These are phyloP conservation scores for Cryptomeria japonica DNA, from an alignment of 75 land plant genomes.

Conservation along the genomic window DNA sequence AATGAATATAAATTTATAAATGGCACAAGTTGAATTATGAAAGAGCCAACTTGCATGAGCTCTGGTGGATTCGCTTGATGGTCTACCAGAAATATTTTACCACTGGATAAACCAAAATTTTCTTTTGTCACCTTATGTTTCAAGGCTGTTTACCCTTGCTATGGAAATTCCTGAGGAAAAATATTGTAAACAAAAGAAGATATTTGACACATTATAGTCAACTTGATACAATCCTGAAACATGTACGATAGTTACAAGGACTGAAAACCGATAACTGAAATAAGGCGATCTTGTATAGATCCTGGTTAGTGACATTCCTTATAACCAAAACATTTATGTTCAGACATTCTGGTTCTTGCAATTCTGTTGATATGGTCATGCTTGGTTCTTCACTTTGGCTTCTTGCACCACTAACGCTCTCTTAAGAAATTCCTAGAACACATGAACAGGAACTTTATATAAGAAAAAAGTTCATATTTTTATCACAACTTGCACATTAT, in stretches of 20 bases:
- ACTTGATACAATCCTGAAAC: neutral
- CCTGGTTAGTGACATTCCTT: neutral
- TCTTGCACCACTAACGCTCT: conserved; percentile 16
- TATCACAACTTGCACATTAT: neutral
- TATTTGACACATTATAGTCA: neutral
- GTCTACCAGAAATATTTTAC: neutral
- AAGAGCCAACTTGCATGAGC: neutral
- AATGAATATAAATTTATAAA: neutral
- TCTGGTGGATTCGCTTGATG: neutral
- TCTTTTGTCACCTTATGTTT: neutral
- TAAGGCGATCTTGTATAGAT: neutral
- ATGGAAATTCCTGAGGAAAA: neutral
- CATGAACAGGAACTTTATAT: neutral
- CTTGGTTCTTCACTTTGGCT: neutral
- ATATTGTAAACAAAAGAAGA: neutral
- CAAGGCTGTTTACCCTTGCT: neutral
- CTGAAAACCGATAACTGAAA: neutral
- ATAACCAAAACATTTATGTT: neutral
- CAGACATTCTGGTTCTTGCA: neutral
- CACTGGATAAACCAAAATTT: neutral
- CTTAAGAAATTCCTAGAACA: conserved; percentile 13
- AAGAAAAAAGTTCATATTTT: neutral
- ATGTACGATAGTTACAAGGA: neutral
- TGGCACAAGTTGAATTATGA: neutral
- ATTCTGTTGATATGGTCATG: neutral